Conservation (phyloP, 495 filamentous ascomycete species). For the Penicillium lividum region DNA sequence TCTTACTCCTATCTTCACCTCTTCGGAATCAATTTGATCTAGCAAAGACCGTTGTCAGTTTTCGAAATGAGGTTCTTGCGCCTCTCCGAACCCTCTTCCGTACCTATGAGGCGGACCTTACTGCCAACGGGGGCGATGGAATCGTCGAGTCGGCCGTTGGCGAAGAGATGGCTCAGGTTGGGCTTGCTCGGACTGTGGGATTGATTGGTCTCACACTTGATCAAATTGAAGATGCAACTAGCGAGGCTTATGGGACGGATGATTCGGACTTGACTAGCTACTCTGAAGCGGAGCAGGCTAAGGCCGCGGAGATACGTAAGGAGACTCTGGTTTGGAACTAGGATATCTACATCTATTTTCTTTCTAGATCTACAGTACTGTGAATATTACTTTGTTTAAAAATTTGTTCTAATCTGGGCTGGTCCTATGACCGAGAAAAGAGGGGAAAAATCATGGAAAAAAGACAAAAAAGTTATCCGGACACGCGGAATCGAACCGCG, state of each 20-base stretch:
- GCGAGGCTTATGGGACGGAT: slow-evolving; percentile 35
- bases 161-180: slow-evolving; percentile 39
- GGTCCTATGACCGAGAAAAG: no score
- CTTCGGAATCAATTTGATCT: slow-evolving; percentile 38
- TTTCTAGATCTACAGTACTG: background rate
- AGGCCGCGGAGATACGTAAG: slow-evolving; percentile 32
- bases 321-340: slow-evolving; percentile 25
- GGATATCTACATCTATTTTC: background rate
- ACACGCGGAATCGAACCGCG: no score
- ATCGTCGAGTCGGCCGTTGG: slow-evolving; percentile 42
- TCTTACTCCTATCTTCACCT: slow-evolving; percentile 41
- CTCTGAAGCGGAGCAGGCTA: slow-evolving; percentile 33
- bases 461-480: no score
- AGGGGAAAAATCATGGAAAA: no score
- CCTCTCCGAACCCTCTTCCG: slow-evolving; percentile 37
- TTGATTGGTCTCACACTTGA: slow-evolving; percentile 38
- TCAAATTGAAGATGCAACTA: slow-evolving; percentile 39
- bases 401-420: no score
- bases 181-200: slow-evolving; percentile 41
- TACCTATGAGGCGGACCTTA: slow-evolving; percentile 38
- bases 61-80: slow-evolving; percentile 39
- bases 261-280: slow-evolving; percentile 35
- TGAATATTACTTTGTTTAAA: background rate
- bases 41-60: slow-evolving; percentile 38
- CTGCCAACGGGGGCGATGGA: slow-evolving; percentile 41